phyloP scores from a whole-genome alignment of 2,329 filamentous ascomycete genomes.

The Mycosphaerella arachidis region DNA sequence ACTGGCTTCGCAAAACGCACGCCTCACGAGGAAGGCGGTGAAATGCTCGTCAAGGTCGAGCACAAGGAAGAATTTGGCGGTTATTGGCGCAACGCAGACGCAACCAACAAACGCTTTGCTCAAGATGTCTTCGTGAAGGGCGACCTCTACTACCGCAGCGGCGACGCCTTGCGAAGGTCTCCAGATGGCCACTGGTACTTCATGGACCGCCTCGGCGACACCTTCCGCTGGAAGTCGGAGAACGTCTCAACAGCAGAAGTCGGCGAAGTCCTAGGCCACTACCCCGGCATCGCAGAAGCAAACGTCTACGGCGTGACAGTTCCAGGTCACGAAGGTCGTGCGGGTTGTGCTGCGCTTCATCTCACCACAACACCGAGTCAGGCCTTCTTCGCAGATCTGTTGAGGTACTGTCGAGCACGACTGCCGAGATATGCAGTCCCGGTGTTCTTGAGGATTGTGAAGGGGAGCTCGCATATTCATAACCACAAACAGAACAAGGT shows the following conservation, averaged over 20 bases:
- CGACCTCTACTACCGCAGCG: constrained; percentile 44
- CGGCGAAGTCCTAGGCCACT: constrained; percentile 38
- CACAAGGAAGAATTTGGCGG: constrained; percentile 59
- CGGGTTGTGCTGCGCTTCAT: constrained; percentile 53
- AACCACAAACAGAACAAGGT: constrained; percentile 81
- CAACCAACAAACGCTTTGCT: constrained; percentile 55
- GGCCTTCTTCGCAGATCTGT: constrained; percentile 50
- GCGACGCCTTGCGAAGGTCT: constrained; percentile 42
- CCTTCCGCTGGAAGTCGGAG: constrained; percentile 46
- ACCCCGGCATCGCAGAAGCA: constrained; percentile 40
- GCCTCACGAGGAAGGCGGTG: constrained; percentile 63
- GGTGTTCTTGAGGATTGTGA: constrained; percentile 62
- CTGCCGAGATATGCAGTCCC: constrained; percentile 74
- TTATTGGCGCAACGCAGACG: constrained; percentile 63
- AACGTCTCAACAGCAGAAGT: constrained; percentile 47
- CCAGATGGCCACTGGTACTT: constrained; percentile 44
- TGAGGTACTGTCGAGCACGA: constrained; percentile 53
- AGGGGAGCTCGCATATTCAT: constrained; percentile 55
- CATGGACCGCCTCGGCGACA: constrained; percentile 44
- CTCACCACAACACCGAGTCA: constrained; percentile 48
- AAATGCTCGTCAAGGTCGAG: constrained; percentile 63
- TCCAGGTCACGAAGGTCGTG: constrained; percentile 48
- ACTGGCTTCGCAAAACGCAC: constrained; percentile 64
- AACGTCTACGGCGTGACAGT: constrained; percentile 46
- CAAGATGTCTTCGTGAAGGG: constrained; percentile 43